These are phyloP conservation scores for Irpex lacteus DNA, from an alignment of 1,284 basidiomycete species.

Conservation along the genomic window DNA sequence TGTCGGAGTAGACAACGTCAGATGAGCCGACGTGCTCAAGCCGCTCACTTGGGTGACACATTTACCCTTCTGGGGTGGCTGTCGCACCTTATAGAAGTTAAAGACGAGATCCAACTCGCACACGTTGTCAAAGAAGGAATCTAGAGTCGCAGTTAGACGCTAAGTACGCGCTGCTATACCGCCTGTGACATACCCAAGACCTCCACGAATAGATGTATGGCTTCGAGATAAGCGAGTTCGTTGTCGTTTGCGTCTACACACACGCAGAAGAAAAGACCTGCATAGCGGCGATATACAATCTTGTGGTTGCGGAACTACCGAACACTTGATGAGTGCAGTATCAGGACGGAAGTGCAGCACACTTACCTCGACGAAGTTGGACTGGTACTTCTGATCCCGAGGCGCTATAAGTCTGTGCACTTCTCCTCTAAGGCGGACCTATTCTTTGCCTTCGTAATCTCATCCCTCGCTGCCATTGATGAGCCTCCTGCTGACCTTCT, in stretches of 20 bases:
- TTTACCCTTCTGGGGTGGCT: neutral
- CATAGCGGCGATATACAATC: conserved; percentile 93
- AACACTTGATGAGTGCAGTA: neutral
- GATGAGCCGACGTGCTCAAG: neutral
- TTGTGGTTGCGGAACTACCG: conserved; percentile 91
- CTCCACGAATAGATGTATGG: conserved; percentile 98
- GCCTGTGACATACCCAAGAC: conserved; percentile 73
- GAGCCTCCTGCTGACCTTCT: conserved; percentile 62
- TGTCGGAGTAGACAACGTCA: neutral
- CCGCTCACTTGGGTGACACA: neutral
- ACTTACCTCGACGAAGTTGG: conserved; percentile 96
- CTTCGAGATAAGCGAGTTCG: conserved; percentile 95
- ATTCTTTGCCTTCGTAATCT: conserved; percentile 10
- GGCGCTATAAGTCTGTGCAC: conserved; percentile 95
- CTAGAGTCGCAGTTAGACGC: conserved; percentile 37
- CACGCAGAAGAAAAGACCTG: conserved; percentile 96
- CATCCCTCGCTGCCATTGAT: conserved; percentile 2
- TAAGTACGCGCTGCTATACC: neutral
- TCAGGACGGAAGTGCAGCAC: neutral
- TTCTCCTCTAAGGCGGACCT: conserved; percentile 92
- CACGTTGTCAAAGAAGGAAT: conserved; percentile 97
- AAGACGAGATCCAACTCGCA: conserved; percentile 97
- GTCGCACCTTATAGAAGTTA: conserved; percentile 92
- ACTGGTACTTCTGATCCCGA: conserved; percentile 98
- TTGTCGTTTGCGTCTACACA: conserved; percentile 99